These are phyloP conservation scores for Eimeria tenella DNA, from an alignment of 169 alveolate species.

Conservation along the genomic window DNA sequence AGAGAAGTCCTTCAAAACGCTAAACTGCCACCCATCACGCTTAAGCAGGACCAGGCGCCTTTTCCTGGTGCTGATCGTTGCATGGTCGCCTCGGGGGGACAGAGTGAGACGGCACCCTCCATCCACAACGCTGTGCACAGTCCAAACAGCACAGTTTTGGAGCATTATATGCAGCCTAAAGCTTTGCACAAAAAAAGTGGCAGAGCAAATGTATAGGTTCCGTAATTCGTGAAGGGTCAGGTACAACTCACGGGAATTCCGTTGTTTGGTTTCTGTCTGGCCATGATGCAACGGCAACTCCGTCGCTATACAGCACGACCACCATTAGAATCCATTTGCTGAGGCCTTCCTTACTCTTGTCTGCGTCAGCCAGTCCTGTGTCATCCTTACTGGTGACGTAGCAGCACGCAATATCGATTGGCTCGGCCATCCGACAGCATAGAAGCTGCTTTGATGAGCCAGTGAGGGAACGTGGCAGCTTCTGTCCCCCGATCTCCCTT, in stretches of 20 bases:
- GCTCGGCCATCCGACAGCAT: conserved; percentile 70
- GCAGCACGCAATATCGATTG: conserved; percentile 51
- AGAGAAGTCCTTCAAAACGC: conserved; percentile 4
- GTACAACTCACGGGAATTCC: conserved; percentile 41
- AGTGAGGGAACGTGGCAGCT: neutral
- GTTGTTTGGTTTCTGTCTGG: conserved; percentile 11
- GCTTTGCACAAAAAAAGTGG: neutral
- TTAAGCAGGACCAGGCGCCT: conserved; percentile 47
- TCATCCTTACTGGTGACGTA: neutral
- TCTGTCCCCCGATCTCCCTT: neutral
- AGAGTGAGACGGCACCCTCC: conserved; percentile 45
- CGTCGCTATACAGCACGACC: conserved; percentile 68
- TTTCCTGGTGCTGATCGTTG: conserved; percentile 52
- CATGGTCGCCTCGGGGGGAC: conserved; percentile 41
- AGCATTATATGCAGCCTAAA: too few relatives aligned
- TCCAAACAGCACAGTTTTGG: neutral
- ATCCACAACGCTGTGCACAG: conserved; percentile 29
- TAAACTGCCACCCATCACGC: neutral
- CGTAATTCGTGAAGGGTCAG: neutral
- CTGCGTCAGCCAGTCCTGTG: neutral
- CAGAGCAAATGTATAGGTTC: neutral
- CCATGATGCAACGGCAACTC: conserved; percentile 49
- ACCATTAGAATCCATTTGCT: conserved; percentile 10
- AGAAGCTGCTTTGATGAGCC: conserved; percentile 56
- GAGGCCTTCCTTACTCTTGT: neutral